These are phyloP conservation scores for Mycothermus thermophilus DNA, from an alignment of 495 filamentous ascomycete genomes.

Conservation along the genomic window DNA sequence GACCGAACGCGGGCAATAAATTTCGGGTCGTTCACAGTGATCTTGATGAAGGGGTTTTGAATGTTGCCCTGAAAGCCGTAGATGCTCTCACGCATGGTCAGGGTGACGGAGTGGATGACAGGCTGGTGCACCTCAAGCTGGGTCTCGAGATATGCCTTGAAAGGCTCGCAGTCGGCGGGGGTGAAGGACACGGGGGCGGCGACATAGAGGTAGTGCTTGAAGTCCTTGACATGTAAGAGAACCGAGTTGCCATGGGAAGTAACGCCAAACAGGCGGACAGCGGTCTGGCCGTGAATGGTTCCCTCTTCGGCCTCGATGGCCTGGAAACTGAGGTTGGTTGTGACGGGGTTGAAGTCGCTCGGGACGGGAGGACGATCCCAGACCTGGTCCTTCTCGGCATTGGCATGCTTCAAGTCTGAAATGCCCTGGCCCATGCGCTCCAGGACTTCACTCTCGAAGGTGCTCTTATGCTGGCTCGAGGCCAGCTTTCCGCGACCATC, in stretches of 20 bases:
- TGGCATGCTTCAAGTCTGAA: conserved; percentile 62
- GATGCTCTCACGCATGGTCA: conserved; percentile 75
- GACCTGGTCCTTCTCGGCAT: conserved; percentile 84
- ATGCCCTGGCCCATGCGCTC: conserved; percentile 94
- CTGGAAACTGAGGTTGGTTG: conserved; percentile 71
- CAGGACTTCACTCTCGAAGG: conserved; percentile 85
- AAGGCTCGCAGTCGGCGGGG: conserved; percentile 59
- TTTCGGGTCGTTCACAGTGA: conserved; percentile 80
- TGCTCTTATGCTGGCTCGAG: conserved; percentile 77
- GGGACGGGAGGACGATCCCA: conserved; percentile 72
- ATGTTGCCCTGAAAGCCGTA: conserved; percentile 87
- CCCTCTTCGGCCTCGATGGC: conserved; percentile 94
- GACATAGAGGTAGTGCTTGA: conserved; percentile 92
- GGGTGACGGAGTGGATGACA: conserved; percentile 49
- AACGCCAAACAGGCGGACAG: conserved; percentile 88
- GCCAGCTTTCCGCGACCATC: conserved; percentile 45
- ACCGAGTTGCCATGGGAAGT: conserved; percentile 93
- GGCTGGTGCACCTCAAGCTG: conserved; percentile 51
- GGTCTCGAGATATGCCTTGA: conserved; percentile 60
- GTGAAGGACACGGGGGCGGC: conserved; percentile 74
- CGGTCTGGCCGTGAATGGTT: conserved; percentile 50
- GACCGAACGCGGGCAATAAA: conserved; percentile 57
- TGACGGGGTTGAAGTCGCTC: conserved; percentile 50
- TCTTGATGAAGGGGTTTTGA: conserved; percentile 83
- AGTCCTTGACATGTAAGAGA: conserved; percentile 86